A percentile compares a stretch with the other conserved stretches of the same genome.
phyloP scores from a whole-genome alignment of 2,329 filamentous ascomycete species.

The Exophiala alcalophila region DNA sequence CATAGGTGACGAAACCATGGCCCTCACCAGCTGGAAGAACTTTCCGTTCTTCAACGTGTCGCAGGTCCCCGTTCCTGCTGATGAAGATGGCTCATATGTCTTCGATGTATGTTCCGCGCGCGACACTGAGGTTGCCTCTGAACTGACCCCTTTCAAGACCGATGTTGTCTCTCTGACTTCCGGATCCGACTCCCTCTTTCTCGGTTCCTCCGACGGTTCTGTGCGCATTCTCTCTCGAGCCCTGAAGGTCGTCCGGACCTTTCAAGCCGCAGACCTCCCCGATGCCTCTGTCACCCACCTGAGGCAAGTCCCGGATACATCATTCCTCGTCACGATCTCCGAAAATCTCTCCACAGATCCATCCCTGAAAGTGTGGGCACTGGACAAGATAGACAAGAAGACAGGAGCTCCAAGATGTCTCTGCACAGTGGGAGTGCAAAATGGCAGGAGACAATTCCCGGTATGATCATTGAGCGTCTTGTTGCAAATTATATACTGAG shows the following conservation, averaged over 20 bases:
- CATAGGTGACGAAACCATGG: constrained; percentile 24
- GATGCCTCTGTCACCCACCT: constrained; percentile 78
- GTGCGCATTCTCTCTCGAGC: constrained; percentile 82
- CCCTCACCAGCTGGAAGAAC: constrained; percentile 76
- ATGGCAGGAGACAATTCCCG: constrained; percentile 90
- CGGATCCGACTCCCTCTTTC: constrained; percentile 83
- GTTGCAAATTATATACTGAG: constrained; percentile 13
- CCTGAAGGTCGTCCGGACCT: constrained; percentile 83
- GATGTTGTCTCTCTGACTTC: constrained; percentile 81
- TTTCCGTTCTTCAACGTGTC: constrained; percentile 99
- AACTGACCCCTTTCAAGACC: constrained; percentile 39
- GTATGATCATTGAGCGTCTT: constrained; percentile 46
- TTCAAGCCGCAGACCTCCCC: constrained; percentile 72
- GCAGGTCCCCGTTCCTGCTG: constrained; percentile 69
- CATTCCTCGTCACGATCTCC: constrained; percentile 72
- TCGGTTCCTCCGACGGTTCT: constrained; percentile 79
- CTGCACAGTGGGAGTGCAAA: constrained; percentile 80
- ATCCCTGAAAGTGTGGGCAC: constrained; percentile 91
- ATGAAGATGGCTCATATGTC: constrained; percentile 73
- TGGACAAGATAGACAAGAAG: constrained; percentile 93
- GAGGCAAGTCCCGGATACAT: constrained; percentile 84
- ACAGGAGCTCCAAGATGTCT: constrained; percentile 84
- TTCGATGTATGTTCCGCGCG: constrained; percentile 64
- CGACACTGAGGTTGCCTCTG: constrained; percentile 8
- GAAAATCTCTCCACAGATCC: constrained; percentile 88